Evolutionary conservation across 1,284 basidiomycete species (phyloP).

Genomic region (Takashimella tepidaria): DNA sequence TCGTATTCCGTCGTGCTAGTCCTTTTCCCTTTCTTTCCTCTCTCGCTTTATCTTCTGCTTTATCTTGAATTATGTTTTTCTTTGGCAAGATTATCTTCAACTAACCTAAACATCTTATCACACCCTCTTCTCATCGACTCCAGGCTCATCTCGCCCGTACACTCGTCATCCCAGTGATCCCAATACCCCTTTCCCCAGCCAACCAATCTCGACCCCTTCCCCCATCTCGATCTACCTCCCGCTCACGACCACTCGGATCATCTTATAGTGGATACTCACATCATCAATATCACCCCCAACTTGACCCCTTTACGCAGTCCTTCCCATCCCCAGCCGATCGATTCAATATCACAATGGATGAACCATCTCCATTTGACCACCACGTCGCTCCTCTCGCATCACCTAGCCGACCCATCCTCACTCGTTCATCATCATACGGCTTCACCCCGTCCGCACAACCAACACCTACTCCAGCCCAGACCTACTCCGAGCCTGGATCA

Average conservation of each 20-base stretch:
- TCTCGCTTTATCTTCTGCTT: background rate
- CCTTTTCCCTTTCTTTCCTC: background rate
- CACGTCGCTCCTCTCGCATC: background rate
- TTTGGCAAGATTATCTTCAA: too few relatives aligned
- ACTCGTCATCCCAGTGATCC: slow-evolving; percentile 9
- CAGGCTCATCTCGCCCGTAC: slow-evolving; percentile 15
- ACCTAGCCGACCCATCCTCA: background rate
- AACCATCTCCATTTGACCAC: background rate
- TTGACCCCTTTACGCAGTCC: slow-evolving; percentile 6
- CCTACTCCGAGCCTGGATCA: background rate
- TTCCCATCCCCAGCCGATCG: slow-evolving; percentile 6
- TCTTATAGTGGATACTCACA: background rate
- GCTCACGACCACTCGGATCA: slow-evolving; percentile 1
- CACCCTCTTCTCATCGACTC: too few relatives aligned
- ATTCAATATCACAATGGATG: background rate
- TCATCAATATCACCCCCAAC: background rate
- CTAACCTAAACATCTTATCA: background rate
- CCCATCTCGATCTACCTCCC: slow-evolving; percentile 1
- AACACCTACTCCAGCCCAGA: background rate
- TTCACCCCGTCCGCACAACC: background rate
- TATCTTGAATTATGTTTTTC: too few relatives aligned
- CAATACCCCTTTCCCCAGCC: slow-evolving; percentile 2
- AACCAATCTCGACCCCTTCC: slow-evolving; percentile 2
- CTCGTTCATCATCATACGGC: background rate
- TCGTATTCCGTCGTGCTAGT: too few relatives aligned